Conservation (phyloP, 2,329 filamentous ascomycete genomes). For the Neophaeococcomyces mojaviensis region DNA sequence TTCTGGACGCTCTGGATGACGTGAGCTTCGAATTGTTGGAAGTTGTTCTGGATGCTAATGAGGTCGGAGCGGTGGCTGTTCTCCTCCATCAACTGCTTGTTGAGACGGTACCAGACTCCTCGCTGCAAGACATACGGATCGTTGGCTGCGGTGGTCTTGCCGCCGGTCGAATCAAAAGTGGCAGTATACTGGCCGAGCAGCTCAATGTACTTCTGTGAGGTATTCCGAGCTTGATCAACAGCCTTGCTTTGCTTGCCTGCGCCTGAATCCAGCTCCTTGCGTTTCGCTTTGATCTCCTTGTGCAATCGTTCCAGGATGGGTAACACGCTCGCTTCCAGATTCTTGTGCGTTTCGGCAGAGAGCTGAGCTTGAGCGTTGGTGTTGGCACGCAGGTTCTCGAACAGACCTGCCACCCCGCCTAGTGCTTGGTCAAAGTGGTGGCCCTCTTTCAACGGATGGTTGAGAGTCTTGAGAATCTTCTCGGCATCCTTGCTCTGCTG, state of each 20-base stretch:
- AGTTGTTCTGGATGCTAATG: slow-evolving; percentile 83
- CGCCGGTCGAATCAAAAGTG: slow-evolving; percentile 66
- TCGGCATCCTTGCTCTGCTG: slow-evolving; percentile 90
- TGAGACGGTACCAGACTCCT: slow-evolving; percentile 72
- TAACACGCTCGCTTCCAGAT: slow-evolving; percentile 74
- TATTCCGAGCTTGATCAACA: slow-evolving; percentile 78
- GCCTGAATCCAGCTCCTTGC: slow-evolving; percentile 76
- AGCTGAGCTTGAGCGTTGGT: slow-evolving; percentile 81
- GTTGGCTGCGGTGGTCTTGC: slow-evolving; percentile 61
- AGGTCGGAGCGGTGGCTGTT: slow-evolving; percentile 89
- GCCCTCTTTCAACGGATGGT: slow-evolving; percentile 75
- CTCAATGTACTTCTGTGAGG: slow-evolving; percentile 93
- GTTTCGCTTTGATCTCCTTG: slow-evolving; percentile 93
- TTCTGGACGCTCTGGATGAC: slow-evolving; percentile 75
- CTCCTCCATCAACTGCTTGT: slow-evolving; percentile 87
- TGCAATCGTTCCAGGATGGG: slow-evolving; percentile 86
- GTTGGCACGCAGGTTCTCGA: slow-evolving; percentile 89
- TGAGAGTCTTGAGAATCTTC: slow-evolving; percentile 86
- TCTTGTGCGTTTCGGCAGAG: slow-evolving; percentile 86
- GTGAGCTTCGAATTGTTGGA: slow-evolving; percentile 79
- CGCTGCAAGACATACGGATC: slow-evolving; percentile 86
- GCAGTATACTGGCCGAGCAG: slow-evolving; percentile 81
- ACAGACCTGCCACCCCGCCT: slow-evolving; percentile 82
- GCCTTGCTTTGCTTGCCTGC: slow-evolving; percentile 79
- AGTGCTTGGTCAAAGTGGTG: slow-evolving; percentile 87